Conservation (phyloP, 2,329 filamentous ascomycete species). For the Lizonia empirigonia region DNA sequence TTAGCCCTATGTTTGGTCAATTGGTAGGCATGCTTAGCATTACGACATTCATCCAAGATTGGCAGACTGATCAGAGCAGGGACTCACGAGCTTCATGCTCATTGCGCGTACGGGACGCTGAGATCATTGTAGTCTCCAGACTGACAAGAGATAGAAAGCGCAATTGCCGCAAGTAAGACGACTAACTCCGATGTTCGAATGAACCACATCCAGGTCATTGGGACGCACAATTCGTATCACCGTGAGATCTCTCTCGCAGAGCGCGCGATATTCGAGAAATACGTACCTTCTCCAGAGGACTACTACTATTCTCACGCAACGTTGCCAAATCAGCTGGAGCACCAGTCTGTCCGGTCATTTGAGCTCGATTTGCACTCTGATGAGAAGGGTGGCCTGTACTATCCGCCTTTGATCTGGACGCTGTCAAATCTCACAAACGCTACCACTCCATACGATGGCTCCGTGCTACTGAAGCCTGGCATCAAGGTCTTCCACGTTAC, state of each 20-base stretch:
- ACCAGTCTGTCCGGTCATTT: slow-evolving; percentile 55
- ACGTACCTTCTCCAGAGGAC: slow-evolving; percentile 48
- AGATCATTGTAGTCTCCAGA: background rate
- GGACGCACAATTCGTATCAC: slow-evolving; percentile 61
- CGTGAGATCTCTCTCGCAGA: slow-evolving; percentile 53
- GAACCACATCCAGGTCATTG: slow-evolving; percentile 59
- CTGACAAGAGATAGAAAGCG: slow-evolving; percentile 23
- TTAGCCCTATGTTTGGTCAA: slow-evolving; percentile 20
- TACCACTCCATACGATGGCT: slow-evolving; percentile 48
- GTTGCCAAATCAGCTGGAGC: slow-evolving; percentile 52
- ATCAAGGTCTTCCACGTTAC: slow-evolving; percentile 60
- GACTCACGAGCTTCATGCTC: slow-evolving; percentile 25
- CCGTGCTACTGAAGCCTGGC: slow-evolving; percentile 50
- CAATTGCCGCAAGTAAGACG: slow-evolving; percentile 13
- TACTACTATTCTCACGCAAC: slow-evolving; percentile 57
- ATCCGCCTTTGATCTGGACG: slow-evolving; percentile 52
- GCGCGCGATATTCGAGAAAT: slow-evolving; percentile 48
- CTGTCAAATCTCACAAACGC: slow-evolving; percentile 49
- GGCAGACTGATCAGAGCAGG: slow-evolving; percentile 16
- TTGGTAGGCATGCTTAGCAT: slow-evolving; percentile 13
- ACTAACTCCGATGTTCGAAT: slow-evolving; percentile 48
- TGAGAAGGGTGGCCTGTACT: slow-evolving; percentile 56
- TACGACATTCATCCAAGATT: background rate
- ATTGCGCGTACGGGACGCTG: slow-evolving; percentile 23
- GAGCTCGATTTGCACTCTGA: slow-evolving; percentile 59